Evolutionary conservation across 345 rosid genomes (phyloP), one percentile per base, ranked within the genome.

Genomic region (Moricandia moricandioides): DNA sequence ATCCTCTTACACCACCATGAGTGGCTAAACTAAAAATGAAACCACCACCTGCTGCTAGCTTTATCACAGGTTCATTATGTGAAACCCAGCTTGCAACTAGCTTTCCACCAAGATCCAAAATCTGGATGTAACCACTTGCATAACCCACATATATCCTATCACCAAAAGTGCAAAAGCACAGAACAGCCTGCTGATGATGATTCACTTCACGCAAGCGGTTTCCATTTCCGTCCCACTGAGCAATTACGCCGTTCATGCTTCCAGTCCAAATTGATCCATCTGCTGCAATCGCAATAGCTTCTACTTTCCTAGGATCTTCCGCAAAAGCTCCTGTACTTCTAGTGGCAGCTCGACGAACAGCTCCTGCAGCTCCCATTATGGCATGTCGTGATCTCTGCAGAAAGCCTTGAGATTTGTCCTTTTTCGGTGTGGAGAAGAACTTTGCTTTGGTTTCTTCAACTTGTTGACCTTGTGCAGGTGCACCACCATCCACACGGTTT

Each of bases 1-100:
- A 95, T 49, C 90, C 99, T 47, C 99, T 92, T 55, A 95, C 84
- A 66, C 99, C 99, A 39, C 99, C 99, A 74, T 95, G 99, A 73
- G 86, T 82, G 21, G 97, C 99, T 84, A 95, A 82, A 86, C 97
- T 95, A 72, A 83, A 95, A 39, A 95, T 72, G 78, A 86, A 76
- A 37, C 84, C 86, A 71, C 82, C 83, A n/a, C 98, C 96, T 13
- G 82, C 86, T 0, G 97, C 91, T 82, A 95, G 63, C 73, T 95
- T 90, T 24, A 92, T 79, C 74, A 95, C 97, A 2, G 99, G 92
- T 77, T 91, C 86, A 70, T 79, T 90, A 56, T 92, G 96, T 54
- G 96, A 88, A 62, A 89, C 73, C 99, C 99, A 95, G 61, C 86
- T 87, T 31, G 94, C 87, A 57, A 92, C 67, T 49, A 90, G 80